Evolutionary conservation across 139 green algal species (phyloP).

Genomic region (Chlamydomonas sp.): DNA sequence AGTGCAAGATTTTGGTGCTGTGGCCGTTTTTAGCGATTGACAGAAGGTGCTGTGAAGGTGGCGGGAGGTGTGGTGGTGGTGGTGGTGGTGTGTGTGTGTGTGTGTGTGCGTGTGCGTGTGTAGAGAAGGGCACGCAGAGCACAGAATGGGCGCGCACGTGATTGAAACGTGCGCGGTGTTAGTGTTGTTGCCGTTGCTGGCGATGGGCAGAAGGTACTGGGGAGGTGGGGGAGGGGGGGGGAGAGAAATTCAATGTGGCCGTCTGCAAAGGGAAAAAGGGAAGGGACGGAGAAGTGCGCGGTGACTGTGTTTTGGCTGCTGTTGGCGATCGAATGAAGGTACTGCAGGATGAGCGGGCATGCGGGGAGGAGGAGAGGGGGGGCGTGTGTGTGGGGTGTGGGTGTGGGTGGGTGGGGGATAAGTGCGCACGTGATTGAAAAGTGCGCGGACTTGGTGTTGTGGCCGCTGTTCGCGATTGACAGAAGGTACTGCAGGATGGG

Average conservation of each 20-base stretch:
- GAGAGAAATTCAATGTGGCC: too few relatives aligned
- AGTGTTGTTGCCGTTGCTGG: conserved; percentile 42
- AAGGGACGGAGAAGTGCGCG: too few relatives aligned
- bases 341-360: neutral
- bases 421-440: conserved; percentile 38
- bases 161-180: conserved; percentile 50
- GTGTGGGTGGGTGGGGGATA: too few relatives aligned
- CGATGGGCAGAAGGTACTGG: conserved; percentile 43
- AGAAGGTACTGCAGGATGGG: neutral
- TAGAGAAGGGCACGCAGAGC: neutral
- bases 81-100: neutral
- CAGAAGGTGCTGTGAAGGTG: neutral
- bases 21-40: too few relatives aligned
- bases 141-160: conserved; percentile 1
- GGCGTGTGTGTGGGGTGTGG: too few relatives aligned
- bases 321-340: neutral
- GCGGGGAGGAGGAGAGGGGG: too few relatives aligned
- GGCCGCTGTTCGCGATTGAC: conserved; percentile 46
- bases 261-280: too few relatives aligned
- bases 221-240: neutral
- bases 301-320: too few relatives aligned
- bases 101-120: too few relatives aligned
- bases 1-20: too few relatives aligned
- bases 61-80: neutral
- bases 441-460: conserved; percentile 43